Base-by-base conservation (phyloP, 148 eudicot species). In the Beta vulgaris region DNA sequence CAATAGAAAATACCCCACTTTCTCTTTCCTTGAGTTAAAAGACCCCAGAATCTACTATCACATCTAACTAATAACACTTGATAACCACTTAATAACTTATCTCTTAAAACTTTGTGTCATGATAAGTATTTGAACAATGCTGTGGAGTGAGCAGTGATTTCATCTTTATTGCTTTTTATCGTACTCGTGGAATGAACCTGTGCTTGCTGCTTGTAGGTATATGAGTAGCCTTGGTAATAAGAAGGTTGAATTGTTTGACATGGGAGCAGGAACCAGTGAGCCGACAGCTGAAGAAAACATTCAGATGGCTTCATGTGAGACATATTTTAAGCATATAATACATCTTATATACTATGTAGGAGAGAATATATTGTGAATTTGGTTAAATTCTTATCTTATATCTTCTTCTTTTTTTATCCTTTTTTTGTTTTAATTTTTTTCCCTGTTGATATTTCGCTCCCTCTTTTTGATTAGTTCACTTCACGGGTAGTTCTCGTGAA, bases 201-300 rank as follows among this genome's bases (percentile, higher is more conserved):
- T 65, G 26, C 72, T 72, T 69, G 53, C 71, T 49, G 57, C 23
- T 23, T 85, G 67, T 84, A 96, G 99, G 80, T 91, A 92, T 84
- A 82, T 87, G 92, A 96, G 91, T 84, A 88, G 83, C 79, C 90
- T 91, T 82, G 97, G 92, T 39, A 91, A 91, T 81, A 96, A 96
- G 82, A 96, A 88, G 84, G 90, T 88, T 69, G 99, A 96, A 85
- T 89, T 96, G 66, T 96, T 92, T 79, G 99, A 96, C 77, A 85
- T 82, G 90, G 99, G 94, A 75, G 89, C 89, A 46, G 98, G 99
- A 77, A 78, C 84, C 77, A 88, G 91, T 85, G 99, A 91, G 68
- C 97, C 97, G 42, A 87, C 82, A 59, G 98, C 89, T 70, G 98
- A 92, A 71, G 98, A 92, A 23, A 88, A 91, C 73, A 83, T 92